Evolutionary conservation across 116 monocot species (phyloP).

Genomic region (Cymodocea nodosa): DNA sequence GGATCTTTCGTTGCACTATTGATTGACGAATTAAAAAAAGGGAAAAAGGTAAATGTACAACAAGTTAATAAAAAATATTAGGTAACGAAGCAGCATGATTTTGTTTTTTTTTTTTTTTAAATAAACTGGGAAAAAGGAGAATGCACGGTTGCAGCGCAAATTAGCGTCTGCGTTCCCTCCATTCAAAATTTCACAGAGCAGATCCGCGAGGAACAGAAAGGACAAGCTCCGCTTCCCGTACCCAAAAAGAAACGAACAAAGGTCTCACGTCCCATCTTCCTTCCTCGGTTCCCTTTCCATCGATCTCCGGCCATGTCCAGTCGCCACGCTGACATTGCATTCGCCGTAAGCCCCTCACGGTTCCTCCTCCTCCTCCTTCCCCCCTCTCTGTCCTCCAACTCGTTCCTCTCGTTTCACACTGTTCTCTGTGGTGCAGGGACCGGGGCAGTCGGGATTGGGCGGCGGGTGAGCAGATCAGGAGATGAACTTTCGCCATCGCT

Average conservation of each 20-base stretch:
- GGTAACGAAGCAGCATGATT: no score
- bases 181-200: neutral
- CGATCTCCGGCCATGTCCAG: slow-evolving; percentile 9
- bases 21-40: no score
- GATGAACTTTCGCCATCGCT: neutral
- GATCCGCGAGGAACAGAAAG: neutral
- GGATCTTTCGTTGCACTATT: no score
- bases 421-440: slow-evolving; percentile 29
- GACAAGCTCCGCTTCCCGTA: no score
- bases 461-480: slow-evolving; percentile 26
- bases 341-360: slow-evolving; percentile 5
- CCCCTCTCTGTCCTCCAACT: neutral
- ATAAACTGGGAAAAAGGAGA: no score
- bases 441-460: slow-evolving; percentile 19
- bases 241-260: no score
- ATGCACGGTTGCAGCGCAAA: no score
- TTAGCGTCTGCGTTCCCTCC: no score
- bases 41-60: no score
- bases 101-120: no score
- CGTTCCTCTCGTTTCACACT: slow-evolving; percentile 1
- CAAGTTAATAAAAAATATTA: no score
- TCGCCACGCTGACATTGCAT: slow-evolving; percentile 5
- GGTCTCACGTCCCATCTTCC: no score
- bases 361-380: neutral
- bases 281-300: neutral